A percentile compares a stretch with the other conserved stretches of the same genome.
Evolutionary conservation across 2,329 filamentous ascomycete species (phyloP).

Genomic region (Calonectria henricotiae): DNA sequence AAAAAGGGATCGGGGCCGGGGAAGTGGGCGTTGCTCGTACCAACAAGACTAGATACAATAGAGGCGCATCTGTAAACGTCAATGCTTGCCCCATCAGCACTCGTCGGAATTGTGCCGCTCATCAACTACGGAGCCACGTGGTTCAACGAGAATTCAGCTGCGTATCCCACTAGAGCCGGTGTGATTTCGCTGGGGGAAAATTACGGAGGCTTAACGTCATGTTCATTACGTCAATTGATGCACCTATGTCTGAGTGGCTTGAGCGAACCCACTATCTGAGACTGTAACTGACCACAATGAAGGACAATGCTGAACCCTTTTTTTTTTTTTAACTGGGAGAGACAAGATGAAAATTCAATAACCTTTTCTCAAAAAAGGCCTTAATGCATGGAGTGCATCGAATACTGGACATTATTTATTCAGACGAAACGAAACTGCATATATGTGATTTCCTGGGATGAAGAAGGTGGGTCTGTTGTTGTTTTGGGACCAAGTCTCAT

Average conservation of each 20-base stretch:
- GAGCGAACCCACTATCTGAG: not conserved
- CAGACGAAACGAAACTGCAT: not conserved
- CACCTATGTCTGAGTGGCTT: not conserved
- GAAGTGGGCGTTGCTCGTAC: not conserved
- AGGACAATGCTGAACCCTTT: not conserved
- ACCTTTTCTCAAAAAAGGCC: too few species aligned
- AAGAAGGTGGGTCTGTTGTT: not conserved
- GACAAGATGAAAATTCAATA: not conserved
- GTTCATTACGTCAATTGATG: too few species aligned
- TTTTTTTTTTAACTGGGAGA: too few species aligned
- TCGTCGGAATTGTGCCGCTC: not conserved
- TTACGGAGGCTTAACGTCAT: not conserved
- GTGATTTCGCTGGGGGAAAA: not conserved
- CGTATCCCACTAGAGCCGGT: not conserved
- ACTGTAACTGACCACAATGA: not conserved
- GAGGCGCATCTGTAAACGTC: conserved; percentile 23
- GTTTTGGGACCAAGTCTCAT: conserved; percentile 5
- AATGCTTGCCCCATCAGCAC: conserved; percentile 15
- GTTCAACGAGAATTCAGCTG: conserved; percentile 6
- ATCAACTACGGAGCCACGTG: not conserved
- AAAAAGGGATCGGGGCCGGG: not conserved
- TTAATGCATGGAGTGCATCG: not conserved
- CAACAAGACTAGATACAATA: conserved; percentile 23
- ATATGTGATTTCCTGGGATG: conserved; percentile 6
- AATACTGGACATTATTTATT: not conserved